Base-by-base conservation (phyloP, 2,329 filamentous ascomycete species). In the Arthrobotrys sinensis region DNA sequence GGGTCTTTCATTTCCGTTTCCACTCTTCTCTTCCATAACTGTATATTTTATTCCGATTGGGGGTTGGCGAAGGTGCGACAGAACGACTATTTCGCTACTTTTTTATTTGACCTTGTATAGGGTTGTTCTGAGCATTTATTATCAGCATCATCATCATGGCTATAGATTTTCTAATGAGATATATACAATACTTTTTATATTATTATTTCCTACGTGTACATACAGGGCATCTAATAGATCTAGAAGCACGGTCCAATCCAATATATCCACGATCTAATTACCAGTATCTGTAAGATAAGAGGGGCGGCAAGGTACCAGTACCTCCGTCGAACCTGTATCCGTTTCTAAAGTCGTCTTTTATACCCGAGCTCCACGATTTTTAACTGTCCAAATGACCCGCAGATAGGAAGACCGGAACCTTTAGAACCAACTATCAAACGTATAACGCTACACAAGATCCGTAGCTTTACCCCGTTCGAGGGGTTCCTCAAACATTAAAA, bases 1-100 rank as follows among this genome's bases (percentile, higher is more conserved):
- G 45, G 38, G 45, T 28, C 40, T 53, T 52, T 62, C 7, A 16
- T 60, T 64, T 34, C 21, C 57, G 43, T 57, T 57, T n/a, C 4
- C 32, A 57, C 32, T 64, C 63, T 46, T 72, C 32, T 60, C 55
- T 60, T 60, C 55, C 55, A 60, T 60, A 21, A 60, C 16, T 72
- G 45, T 72, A 64, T 55, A 64, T 52, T 71, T 72, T 48, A 60
- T 43, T 60, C 24, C 40, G 36, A 36, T 55, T 55, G 36, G 36
- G 2, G 52, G 53, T 60, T 60, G 55, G 55, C 55, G 34, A 60
- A 60, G 55, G 21, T 38, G 52, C 28, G 55, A 60, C 55, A 60
- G 55, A 60, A 60, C 55, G 55, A 60, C 32, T 40, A 53, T 52
- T 24, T 38, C 52, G 14, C n/a, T 40, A 14, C 21, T 46, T 72